phyloP scores from a whole-genome alignment of 164 flowering plant genomes.

The Tinospora cordifolia region DNA sequence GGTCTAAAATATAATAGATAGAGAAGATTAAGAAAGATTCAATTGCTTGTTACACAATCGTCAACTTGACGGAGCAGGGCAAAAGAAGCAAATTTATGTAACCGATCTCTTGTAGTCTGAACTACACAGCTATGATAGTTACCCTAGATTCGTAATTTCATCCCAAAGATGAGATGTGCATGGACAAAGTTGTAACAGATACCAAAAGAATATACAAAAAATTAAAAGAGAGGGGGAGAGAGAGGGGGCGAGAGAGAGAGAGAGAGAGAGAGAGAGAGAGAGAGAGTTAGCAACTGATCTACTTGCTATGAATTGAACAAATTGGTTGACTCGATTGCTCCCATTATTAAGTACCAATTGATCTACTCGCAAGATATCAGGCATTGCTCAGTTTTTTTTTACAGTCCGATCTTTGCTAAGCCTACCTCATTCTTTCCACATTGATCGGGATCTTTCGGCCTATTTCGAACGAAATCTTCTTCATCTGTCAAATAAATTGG shows the following conservation, averaged over 20 bases:
- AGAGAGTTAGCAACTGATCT: background rate
- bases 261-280: no score
- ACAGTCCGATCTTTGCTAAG: background rate
- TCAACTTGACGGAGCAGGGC: no score
- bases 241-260: no score
- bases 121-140: no score
- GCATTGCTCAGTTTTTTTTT: background rate
- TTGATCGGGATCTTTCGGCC: background rate
- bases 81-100: no score
- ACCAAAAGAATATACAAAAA: background rate
- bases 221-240: no score
- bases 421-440: background rate
- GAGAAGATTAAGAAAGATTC: no score
- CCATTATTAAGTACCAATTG: background rate
- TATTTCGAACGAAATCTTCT: constrained; percentile 25
- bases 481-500: constrained; percentile 15
- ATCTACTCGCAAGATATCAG: background rate
- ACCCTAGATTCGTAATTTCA: background rate
- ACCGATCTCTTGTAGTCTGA: no score
- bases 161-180: background rate
- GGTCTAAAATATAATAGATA: no score
- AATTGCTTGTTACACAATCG: no score
- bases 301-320: background rate
- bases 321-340: background rate
- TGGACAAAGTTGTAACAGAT: background rate